Evolutionary conservation across 192 early-diverging fungal species (phyloP).

Genomic region (Linnemannia schmuckeri): DNA sequence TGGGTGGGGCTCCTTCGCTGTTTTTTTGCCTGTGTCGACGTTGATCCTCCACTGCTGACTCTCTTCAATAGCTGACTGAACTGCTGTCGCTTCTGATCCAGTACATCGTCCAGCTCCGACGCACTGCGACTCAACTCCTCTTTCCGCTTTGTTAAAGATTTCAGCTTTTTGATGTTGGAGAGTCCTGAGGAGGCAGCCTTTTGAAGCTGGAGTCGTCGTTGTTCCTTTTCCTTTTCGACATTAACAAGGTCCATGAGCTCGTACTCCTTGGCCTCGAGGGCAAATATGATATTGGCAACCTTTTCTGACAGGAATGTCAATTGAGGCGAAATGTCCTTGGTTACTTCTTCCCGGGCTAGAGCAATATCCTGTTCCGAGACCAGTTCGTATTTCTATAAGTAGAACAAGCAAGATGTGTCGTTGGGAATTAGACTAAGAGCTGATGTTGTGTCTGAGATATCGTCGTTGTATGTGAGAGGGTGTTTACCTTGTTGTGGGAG

Average conservation of each 20-base stretch:
- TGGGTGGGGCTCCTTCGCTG: conserved; percentile 5
- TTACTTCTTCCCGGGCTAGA: conserved; percentile 17
- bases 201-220: conserved; percentile 14
- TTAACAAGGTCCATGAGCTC: conserved; percentile 11
- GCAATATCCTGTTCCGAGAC: conserved; percentile 49
- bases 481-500: conserved; percentile 36
- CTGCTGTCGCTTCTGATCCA: conserved; percentile 42
- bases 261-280: conserved; percentile 28
- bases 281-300: conserved; percentile 18
- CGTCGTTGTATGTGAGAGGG: background rate
- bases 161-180: conserved; percentile 39
- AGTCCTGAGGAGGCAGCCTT: conserved; percentile 28
- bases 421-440: background rate
- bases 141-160: conserved; percentile 45
- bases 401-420: background rate
- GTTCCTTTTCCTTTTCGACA: conserved; percentile 14
- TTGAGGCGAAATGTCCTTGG: conserved; percentile 30
- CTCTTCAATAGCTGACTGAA: conserved; percentile 18
- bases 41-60: background rate
- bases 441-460: background rate
- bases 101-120: conserved; percentile 37
- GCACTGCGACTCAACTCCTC: conserved; percentile 39
- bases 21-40: conserved; percentile 5
- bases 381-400: conserved; percentile 27
- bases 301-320: conserved; percentile 22